A percentile compares a stretch with the other conserved stretches of the same genome.
Evolutionary conservation across 768 basidiomycete species (phyloP).

Genomic region (Gymnopilus dilepis): DNA sequence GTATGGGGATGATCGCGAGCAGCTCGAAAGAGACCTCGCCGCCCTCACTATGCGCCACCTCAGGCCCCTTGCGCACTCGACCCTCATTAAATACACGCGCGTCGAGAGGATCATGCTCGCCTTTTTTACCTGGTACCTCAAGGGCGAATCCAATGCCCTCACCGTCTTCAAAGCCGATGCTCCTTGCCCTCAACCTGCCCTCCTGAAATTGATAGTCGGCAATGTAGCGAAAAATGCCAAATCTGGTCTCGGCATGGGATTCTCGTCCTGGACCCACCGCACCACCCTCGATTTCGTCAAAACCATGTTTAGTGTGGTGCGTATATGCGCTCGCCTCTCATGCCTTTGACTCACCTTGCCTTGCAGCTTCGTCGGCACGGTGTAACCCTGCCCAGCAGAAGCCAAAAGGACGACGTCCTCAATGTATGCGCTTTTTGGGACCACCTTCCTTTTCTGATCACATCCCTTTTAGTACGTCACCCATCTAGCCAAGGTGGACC

Average conservation of each 20-base stretch:
- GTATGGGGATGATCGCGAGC: not conserved
- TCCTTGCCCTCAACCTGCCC: not conserved
- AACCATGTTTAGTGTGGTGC: not conserved
- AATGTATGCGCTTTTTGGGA: constrained; percentile 2
- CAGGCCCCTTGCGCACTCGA: not conserved
- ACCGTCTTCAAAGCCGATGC: not conserved
- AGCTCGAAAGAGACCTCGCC: not conserved
- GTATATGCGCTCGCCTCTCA: not conserved
- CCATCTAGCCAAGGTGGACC: not conserved
- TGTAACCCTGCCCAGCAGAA: not conserved
- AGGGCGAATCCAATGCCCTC: not conserved
- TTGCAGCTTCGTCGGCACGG: not conserved
- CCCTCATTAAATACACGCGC: not conserved
- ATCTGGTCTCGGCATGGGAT: not conserved
- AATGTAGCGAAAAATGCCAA: not conserved
- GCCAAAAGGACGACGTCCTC: not conserved
- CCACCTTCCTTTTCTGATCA: not conserved
- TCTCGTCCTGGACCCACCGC: not conserved
- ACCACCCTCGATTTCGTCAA: not conserved
- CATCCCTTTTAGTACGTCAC: not conserved
- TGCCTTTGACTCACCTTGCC: not conserved
- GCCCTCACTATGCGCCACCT: not conserved
- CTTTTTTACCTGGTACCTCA: not conserved
- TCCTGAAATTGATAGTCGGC: not conserved
- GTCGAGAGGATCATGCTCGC: not conserved